Conservation (phyloP, 2,329 filamentous ascomycete genomes). For the Pseudogymnoascus sp. region DNA sequence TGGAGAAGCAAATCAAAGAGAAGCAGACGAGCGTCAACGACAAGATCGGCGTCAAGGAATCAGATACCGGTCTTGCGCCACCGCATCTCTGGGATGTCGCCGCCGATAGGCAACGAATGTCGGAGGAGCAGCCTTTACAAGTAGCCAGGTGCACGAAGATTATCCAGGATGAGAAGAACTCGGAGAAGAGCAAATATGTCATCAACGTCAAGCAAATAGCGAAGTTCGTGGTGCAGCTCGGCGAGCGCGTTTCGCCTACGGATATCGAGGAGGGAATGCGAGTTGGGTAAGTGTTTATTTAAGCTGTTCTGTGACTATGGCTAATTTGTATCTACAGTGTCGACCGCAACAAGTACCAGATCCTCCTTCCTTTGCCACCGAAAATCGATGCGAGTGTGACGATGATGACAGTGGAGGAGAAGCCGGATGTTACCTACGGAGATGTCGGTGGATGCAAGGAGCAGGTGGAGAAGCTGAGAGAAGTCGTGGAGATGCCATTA, state of each 20-base stretch:
- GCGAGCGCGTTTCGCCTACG: slow-evolving; percentile 91
- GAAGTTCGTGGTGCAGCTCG: slow-evolving; percentile 97
- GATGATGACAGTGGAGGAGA: slow-evolving; percentile 99
- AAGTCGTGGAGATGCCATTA: slow-evolving; percentile 97
- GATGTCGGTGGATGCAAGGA: slow-evolving; percentile 99
- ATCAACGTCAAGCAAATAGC: slow-evolving; percentile 99
- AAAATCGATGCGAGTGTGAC: slow-evolving; percentile 99
- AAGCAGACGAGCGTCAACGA: slow-evolving; percentile 97
- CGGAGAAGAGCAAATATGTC: slow-evolving; percentile 98
- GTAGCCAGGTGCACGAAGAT: slow-evolving; percentile 99
- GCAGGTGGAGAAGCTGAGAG: slow-evolving; percentile 96
- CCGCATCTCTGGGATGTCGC: slow-evolving; percentile 98
- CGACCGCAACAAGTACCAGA: slow-evolving; percentile 98
- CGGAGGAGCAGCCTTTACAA: slow-evolving; percentile 94
- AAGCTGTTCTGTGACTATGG: slow-evolving; percentile 12
- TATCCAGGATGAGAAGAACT: slow-evolving; percentile 90
- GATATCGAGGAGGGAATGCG: slow-evolving; percentile 99
- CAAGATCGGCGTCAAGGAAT: slow-evolving; percentile 96
- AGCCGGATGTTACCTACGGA: slow-evolving; percentile 97
- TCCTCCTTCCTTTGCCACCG: slow-evolving; percentile 86
- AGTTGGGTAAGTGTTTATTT: slow-evolving; percentile 54
- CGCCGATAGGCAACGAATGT: slow-evolving; percentile 96
- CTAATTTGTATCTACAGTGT: slow-evolving; percentile 43
- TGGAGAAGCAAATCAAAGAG: slow-evolving; percentile 99
- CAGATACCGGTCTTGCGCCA: slow-evolving; percentile 93